These are phyloP conservation scores for Fusarium armeniacum DNA, from an alignment of 2,329 filamentous ascomycete genomes.

Conservation along the genomic window DNA sequence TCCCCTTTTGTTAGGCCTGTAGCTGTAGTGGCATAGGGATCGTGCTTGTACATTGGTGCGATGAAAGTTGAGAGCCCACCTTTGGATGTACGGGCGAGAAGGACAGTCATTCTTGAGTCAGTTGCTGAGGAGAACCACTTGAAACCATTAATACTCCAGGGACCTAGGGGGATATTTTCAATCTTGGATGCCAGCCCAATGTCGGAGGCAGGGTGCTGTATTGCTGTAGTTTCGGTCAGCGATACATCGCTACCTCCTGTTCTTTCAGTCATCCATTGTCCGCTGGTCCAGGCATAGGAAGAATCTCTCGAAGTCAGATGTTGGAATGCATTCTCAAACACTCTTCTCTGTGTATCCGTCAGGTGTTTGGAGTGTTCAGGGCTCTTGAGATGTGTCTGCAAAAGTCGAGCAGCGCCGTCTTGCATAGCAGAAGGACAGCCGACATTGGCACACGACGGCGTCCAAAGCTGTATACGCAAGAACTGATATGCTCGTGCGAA, in stretches of 20 bases:
- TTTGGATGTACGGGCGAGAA: conserved; percentile 70
- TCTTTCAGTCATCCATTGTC: conserved; percentile 84
- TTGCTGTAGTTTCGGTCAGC: conserved; percentile 74
- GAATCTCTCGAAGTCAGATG: conserved; percentile 68
- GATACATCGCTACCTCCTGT: conserved; percentile 78
- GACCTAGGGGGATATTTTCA: conserved; percentile 61
- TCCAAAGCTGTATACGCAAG: conserved; percentile 69
- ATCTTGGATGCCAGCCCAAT: conserved; percentile 31
- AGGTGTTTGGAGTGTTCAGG: conserved; percentile 49
- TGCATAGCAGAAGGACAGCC: conserved; percentile 77
- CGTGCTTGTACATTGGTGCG: conserved; percentile 69
- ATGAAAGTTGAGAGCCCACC: conserved; percentile 63
- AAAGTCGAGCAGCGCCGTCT: conserved; percentile 70
- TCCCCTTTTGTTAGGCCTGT: conserved; percentile 44
- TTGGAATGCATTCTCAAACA: conserved; percentile 66
- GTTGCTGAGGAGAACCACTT: conserved; percentile 67
- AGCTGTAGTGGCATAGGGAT: conserved; percentile 52
- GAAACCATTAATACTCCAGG: conserved; percentile 74
- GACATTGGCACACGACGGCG: conserved; percentile 70
- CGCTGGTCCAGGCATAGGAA: conserved; percentile 73
- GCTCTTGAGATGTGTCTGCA: conserved; percentile 60
- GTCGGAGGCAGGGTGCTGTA: conserved; percentile 29
- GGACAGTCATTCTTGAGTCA: conserved; percentile 65
- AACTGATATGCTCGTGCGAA: conserved; percentile 73
- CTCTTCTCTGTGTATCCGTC: conserved; percentile 52